Base-by-base conservation (phyloP, 2,329 filamentous ascomycete genomes). In the Sporothrix schenckii region DNA sequence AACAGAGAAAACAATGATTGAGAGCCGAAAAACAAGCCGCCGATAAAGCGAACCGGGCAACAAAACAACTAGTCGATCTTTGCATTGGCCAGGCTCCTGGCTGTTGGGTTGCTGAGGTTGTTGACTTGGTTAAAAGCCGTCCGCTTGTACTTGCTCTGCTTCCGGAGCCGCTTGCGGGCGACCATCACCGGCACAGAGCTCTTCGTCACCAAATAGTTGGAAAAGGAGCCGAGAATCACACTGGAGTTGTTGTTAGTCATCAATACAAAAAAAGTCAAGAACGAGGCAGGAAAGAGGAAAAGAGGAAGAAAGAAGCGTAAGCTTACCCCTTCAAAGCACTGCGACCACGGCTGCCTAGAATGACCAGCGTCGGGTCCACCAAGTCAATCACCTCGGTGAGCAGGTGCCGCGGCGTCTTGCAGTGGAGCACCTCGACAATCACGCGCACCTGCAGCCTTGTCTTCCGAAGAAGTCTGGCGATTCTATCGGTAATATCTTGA, bases 101-200 rank as follows among this genome's bases (percentile, higher is more conserved):
- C 86, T 68, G 84, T 86, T 13, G 91, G 90, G 72, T 90, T 91
- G 74, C 86, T 87, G 69, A 97, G 84, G 75, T 96, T 94, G 80
- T 97, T 97, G 73, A 92, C 89, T 74, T 95, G 87, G 71, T 89
- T 88, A 72, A 92, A 82, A 56, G 89, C 87, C 21, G 88, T 86
- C 72, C 88, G 87, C 80, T 91, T 91, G 79, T 91, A 91, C 78
- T 94, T 94, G 78, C 88, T 90, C 81, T 96, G 92, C 80, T 97
- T 97, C 65, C 92, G 86, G 56, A 97, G 84, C 71, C 92, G 91
- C 83, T 97, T 97, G 71, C 95, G 86, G 9, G 95, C 95, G 49
- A 98, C 95, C 95, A 99, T 99, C 72, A 99, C 95, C 0, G 95
- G 95, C 19, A 97, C 93, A 2, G 92, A 97, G 73, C 93, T 97